Evolutionary conservation across 331 rosid species (phyloP), one percentile per base, ranked within the genome.

Genomic region (Arachis monticola): DNA sequence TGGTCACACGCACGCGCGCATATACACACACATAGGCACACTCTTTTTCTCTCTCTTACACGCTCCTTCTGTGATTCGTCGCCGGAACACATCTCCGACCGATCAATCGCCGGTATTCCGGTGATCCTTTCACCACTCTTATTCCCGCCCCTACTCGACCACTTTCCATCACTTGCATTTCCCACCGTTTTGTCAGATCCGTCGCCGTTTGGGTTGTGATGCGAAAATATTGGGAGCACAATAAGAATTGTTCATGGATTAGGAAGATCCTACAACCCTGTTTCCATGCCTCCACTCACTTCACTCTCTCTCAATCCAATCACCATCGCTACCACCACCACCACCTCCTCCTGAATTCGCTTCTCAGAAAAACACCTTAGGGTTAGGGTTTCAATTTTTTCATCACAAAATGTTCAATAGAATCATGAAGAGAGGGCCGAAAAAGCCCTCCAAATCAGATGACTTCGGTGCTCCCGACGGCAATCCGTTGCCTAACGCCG

Each of bases 371-470:
- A 53, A 53, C 27, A 82, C 11, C 14, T 70, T 82, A 83, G 95
- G 87, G 87, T 87, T 91, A 87, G 96, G 90, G 87, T 81, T 83
- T 77, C 48, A 32, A 70, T 12, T 67, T 50, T 62, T 13, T 12
- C 73, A 14, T 0, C 5, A 4, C 17, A 57, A 40, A 68, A 94
- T 94, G 99, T 90, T 94, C 64, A 90, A 87, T 93, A 89, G 86
- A 77, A 85, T 94, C 67, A 94, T 92, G 83, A 94, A 90, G 67
- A 95, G 92, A 65, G 90, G 96, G 87, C 88, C 88, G 32, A 84
- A 87, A 35, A 94, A 94, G 93, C 88, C 93, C 87, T 83, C 97
- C 77, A 94, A 88, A 80, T 86, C 97, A 11, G 99, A 94, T 73
- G 40, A 35, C 40, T 75, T 67, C 22, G 92, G 86, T 5, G 86